Base-by-base conservation (phyloP, 345 rosid genomes). In the Cardiospermum halicacabum region DNA sequence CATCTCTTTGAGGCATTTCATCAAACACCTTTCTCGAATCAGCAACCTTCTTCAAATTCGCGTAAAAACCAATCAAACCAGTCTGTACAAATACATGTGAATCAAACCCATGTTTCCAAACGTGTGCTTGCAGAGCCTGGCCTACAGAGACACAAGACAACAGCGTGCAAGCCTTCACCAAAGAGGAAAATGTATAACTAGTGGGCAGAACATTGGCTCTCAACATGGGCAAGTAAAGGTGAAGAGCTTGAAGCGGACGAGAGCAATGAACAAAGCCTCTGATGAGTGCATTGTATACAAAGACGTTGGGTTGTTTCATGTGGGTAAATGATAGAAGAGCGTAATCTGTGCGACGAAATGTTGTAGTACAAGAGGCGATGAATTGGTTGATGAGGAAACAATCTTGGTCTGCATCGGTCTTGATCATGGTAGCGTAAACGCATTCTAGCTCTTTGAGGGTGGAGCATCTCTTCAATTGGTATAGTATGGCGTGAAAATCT, bases 1-100 rank as follows among this genome's bases (percentile, higher is more conserved):
- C 72, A 80, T 88, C 91, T 81, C 87, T 83, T 16, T 78, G 68
- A 58, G 83, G 81, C 89, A 85, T 88, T 78, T 85, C 94, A 74
- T 85, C 88, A 18, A 89, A 91, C 86, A 89, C 84, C 65, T 61
- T 81, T 57, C 61, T 60, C 2, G 89, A 81, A 47, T 86, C 83
- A 9, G 2, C 49, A 40, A 78, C 58, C 63, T 69, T 75, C 15
- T 78, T 75, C 10, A 69, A 57, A 45, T 1, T 63, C 3, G 89
- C 82, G 22, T 91, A 91, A 53, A 89, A 86, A 60, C 73, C 84
- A 48, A 91, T 51, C 69, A 91, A 71, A 58, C 83, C 74, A 54
- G 92, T 91, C 71, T 86, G 94, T 66, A 91, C 89, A 58, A 80
- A 76, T 58, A 78, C 75, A 32, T 82, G 84, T 8, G 80, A 85